These are phyloP conservation scores for Leccinum subspadiceum DNA, from an alignment of 1,284 basidiomycete genomes.

Conservation along the genomic window DNA sequence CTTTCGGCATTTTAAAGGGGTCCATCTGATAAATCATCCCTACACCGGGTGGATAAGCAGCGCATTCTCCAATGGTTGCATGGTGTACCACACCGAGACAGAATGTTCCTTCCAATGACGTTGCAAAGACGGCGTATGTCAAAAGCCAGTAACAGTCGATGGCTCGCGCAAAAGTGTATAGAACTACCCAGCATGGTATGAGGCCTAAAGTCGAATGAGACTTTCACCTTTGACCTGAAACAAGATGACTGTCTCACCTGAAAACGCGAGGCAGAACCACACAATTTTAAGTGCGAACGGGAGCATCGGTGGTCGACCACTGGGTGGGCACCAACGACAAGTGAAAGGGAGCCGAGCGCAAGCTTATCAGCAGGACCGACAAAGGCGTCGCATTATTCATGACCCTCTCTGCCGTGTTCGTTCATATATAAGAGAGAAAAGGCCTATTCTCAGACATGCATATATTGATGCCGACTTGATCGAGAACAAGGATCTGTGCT, in stretches of 20 bases:
- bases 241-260: slow-evolving; percentile 13
- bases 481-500: not conserved
- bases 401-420: not conserved
- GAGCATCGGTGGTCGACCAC: slow-evolving; percentile 20
- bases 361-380: not conserved
- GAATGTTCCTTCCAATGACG: slow-evolving; percentile 27
- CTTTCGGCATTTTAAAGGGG: slow-evolving; percentile 52
- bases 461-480: not conserved
- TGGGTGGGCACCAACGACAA: not conserved
- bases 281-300: slow-evolving; percentile 27
- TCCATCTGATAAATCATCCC: slow-evolving; percentile 66
- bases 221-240: not conserved
- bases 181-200: slow-evolving; percentile 25
- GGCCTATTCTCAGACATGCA: slow-evolving; percentile 14
- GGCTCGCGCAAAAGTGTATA: slow-evolving; percentile 21
- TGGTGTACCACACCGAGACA: slow-evolving; percentile 25
- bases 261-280: slow-evolving; percentile 29
- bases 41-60: slow-evolving; percentile 27
- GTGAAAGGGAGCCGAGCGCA: not conserved
- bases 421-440: slow-evolving; percentile 1
- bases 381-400: slow-evolving; percentile 2
- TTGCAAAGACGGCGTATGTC: slow-evolving; percentile 24
- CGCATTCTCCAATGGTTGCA: not conserved
- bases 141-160: slow-evolving; percentile 24
- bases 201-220: slow-evolving; percentile 14